These are phyloP conservation scores for Penicillium sp. DNA, from an alignment of 2,329 filamentous ascomycete species.

Conservation along the genomic window DNA sequence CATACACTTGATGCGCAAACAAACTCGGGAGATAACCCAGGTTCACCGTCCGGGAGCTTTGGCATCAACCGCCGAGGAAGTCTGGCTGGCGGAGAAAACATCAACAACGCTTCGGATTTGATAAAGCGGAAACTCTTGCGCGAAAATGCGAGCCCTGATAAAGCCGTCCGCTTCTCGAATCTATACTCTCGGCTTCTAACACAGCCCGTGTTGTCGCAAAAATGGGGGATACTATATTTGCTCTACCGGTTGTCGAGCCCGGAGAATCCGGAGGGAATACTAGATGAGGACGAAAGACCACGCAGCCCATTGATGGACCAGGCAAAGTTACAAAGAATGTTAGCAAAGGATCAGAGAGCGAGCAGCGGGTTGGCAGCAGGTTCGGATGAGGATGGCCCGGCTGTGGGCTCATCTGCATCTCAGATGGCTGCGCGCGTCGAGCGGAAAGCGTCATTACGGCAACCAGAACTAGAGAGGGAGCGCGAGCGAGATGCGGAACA, in stretches of 20 bases:
- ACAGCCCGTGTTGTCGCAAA: slow-evolving; percentile 90
- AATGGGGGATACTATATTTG: slow-evolving; percentile 95
- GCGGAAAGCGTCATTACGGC: slow-evolving; percentile 32
- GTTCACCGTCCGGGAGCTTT: slow-evolving; percentile 29
- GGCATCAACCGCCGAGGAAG: slow-evolving; percentile 35
- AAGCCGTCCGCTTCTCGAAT: slow-evolving; percentile 85
- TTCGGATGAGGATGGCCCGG: slow-evolving; percentile 44
- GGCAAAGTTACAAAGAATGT: slow-evolving; percentile 43
- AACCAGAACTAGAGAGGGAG: slow-evolving; percentile 27
- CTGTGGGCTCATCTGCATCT: slow-evolving; percentile 48
- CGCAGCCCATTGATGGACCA: slow-evolving; percentile 48
- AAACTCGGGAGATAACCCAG: slow-evolving; percentile 29
- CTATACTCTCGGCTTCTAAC: slow-evolving; percentile 86
- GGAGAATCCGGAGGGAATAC: slow-evolving; percentile 29
- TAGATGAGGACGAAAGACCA: slow-evolving; percentile 33
- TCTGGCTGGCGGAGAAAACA: slow-evolving; percentile 50
- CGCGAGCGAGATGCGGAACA: slow-evolving; percentile 26
- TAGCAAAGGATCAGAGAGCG: slow-evolving; percentile 34
- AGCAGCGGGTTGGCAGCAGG: slow-evolving; percentile 30
- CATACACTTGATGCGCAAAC: slow-evolving; percentile 40
- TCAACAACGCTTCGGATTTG: slow-evolving; percentile 89
- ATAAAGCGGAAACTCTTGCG: slow-evolving; percentile 88
- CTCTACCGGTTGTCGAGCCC: slow-evolving; percentile 81
- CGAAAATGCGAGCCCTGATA: slow-evolving; percentile 72
- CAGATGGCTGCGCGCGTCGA: slow-evolving; percentile 36